A percentile compares a stretch with the other conserved stretches of the same genome.
phyloP scores from a whole-genome alignment of 1,284 basidiomycete genomes.

The Anthracocystis panici-leucophaei region DNA sequence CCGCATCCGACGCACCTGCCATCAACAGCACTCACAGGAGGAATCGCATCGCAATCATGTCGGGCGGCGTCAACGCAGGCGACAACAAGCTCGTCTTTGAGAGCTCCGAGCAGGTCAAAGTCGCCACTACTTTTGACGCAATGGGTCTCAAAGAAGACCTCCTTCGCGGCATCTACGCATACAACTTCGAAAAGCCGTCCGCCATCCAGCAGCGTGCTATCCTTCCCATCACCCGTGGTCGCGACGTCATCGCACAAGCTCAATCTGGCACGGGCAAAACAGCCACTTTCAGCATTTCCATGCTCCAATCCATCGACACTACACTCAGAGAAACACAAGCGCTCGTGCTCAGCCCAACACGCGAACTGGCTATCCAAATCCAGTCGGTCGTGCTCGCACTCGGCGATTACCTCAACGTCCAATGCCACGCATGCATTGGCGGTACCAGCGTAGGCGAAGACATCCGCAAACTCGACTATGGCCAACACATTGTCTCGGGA shows the following conservation, averaged over 20 bases:
- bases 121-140: conserved; percentile 77
- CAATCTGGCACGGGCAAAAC: conserved; percentile 99
- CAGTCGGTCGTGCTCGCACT: conserved; percentile 97
- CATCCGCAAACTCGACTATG: conserved; percentile 97
- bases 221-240: conserved; percentile 72
- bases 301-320: conserved; percentile 88
- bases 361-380: conserved; percentile 80
- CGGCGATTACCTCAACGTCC: conserved; percentile 99
- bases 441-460: conserved; percentile 98
- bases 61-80: conserved; percentile 58
- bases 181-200: conserved; percentile 74
- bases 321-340: conserved; percentile 96
- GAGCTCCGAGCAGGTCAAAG: conserved; percentile 91
- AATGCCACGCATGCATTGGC: conserved; percentile 98
- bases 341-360: conserved; percentile 85
- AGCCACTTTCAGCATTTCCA: conserved; percentile 79
- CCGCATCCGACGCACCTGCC: not conserved
- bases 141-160: conserved; percentile 95
- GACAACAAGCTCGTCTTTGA: conserved; percentile 87
- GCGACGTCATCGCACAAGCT: conserved; percentile 97
- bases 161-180: conserved; percentile 96
- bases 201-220: conserved; percentile 66
- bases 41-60: conserved; percentile 25
- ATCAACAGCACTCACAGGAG: not conserved
- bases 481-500: conserved; percentile 96